Conservation (phyloP, 805 yeast genomes). For the Komagataella ulmi region DNA sequence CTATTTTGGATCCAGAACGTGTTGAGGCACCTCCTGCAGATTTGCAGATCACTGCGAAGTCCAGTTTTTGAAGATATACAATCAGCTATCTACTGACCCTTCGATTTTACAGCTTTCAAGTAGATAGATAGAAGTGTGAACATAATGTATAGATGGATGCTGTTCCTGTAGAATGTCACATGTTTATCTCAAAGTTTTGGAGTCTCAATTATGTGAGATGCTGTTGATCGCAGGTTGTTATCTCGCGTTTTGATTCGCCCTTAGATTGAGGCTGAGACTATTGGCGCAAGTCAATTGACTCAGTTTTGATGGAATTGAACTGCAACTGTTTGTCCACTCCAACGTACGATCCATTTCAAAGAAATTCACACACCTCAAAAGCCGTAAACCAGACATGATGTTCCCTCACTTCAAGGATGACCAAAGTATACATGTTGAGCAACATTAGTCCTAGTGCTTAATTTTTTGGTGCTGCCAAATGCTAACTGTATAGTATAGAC, state of each 20-base stretch:
- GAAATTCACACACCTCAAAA: conserved; percentile 8
- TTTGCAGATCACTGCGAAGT: too few species aligned
- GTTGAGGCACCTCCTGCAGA: neutral
- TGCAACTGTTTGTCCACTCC: neutral
- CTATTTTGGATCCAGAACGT: neutral
- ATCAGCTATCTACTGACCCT: neutral
- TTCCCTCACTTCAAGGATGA: conserved; percentile 10
- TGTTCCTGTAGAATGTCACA: neutral
- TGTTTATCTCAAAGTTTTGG: neutral
- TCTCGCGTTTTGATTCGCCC: neutral
- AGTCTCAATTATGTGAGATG: neutral
- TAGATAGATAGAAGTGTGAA: neutral
- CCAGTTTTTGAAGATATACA: neutral
- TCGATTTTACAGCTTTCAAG: neutral
- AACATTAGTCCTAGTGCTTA: conserved; percentile 14
- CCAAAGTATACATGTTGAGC: conserved; percentile 1
- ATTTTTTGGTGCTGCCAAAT: conserved; percentile 21
- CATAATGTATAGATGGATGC: neutral
- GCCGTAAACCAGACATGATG: conserved; percentile 14
- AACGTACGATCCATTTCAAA: neutral
- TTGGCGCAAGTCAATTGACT: neutral
- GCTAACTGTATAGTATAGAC: conserved; percentile 38
- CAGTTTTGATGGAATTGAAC: neutral
- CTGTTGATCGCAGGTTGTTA: neutral
- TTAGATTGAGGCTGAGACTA: neutral